phyloP scores from a whole-genome alignment of 345 rosid genomes.

The Gossypium turneri region DNA sequence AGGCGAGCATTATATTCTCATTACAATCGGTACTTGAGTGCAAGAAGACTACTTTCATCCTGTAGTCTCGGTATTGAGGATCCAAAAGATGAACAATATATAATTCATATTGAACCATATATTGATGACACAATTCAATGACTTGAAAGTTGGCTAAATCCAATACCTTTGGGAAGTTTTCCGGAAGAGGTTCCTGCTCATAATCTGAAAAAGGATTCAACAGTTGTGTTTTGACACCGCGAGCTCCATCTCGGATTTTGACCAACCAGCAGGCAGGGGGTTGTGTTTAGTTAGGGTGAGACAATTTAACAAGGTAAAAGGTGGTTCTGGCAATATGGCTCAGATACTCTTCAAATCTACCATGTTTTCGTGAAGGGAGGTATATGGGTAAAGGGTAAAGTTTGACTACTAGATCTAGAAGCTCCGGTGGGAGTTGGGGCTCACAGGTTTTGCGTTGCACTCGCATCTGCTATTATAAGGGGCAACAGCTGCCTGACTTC shows the following conservation, averaged over 20 bases:
- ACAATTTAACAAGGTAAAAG: constrained; percentile 17
- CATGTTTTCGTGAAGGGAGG: background rate
- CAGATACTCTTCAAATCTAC: constrained; percentile 9
- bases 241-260: background rate
- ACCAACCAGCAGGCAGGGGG: constrained; percentile 11
- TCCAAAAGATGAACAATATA: background rate
- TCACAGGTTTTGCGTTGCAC: background rate
- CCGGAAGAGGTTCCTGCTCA: background rate
- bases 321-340: constrained; percentile 5
- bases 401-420: constrained; percentile 16
- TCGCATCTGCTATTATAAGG: background rate
- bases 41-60: constrained; percentile 60
- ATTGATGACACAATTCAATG: constrained; percentile 10
- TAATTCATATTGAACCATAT: background rate
- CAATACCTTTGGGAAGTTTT: background rate
- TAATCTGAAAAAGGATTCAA: background rate
- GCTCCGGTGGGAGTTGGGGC: constrained; percentile 24
- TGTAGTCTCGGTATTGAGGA: constrained; percentile 19
- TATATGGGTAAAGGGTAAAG: constrained; percentile 5
- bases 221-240: background rate
- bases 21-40: constrained; percentile 19
- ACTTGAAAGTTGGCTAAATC: constrained; percentile 6
- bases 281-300: background rate
- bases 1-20: constrained; percentile 55
- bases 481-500: too few relatives aligned